Evolutionary conservation across 257 asterid genomes (phyloP).

Genomic region (Misopates orontium): DNA sequence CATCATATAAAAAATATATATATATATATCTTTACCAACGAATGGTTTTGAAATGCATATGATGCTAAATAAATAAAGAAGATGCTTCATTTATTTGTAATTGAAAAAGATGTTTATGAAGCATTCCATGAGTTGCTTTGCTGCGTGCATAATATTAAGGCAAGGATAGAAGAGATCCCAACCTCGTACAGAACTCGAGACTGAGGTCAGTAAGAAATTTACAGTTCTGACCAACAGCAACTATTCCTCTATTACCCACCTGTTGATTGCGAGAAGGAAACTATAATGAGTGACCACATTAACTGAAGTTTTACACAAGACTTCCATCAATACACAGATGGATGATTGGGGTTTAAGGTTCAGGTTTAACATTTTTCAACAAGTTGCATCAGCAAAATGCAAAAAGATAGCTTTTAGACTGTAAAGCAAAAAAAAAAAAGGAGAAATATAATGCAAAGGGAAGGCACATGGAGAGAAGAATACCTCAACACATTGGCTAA

Average conservation of each 20-base stretch:
- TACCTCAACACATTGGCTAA: constrained; percentile 92
- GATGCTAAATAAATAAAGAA: too few species aligned
- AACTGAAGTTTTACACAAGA: constrained; percentile 2
- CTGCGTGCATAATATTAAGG: constrained; percentile 12
- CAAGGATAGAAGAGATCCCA: constrained; percentile 17
- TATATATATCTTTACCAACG: too few species aligned
- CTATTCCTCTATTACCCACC: constrained; percentile 86
- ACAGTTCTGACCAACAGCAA: constrained; percentile 86
- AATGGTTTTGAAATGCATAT: too few species aligned
- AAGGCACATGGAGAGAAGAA: background rate
- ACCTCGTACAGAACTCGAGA: constrained; percentile 90
- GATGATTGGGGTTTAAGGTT: background rate
- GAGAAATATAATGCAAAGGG: too few species aligned
- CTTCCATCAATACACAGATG: constrained; percentile 9
- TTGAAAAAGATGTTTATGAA: too few species aligned
- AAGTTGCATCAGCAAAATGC: constrained; percentile 14
- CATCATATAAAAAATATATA: too few species aligned
- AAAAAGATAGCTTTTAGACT: background rate
- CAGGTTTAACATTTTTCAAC: background rate
- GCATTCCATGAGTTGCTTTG: background rate
- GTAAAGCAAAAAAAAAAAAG: background rate
- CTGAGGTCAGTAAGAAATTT: constrained; percentile 77
- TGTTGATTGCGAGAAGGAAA: constrained; percentile 33
- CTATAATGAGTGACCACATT: constrained; percentile 10
- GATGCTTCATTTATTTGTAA: too few species aligned